Percentiles rank a stretch among this genome's conserved stretches.
phyloP scores from a whole-genome alignment of 306 rosid genomes.

The Cucumis melo region DNA sequence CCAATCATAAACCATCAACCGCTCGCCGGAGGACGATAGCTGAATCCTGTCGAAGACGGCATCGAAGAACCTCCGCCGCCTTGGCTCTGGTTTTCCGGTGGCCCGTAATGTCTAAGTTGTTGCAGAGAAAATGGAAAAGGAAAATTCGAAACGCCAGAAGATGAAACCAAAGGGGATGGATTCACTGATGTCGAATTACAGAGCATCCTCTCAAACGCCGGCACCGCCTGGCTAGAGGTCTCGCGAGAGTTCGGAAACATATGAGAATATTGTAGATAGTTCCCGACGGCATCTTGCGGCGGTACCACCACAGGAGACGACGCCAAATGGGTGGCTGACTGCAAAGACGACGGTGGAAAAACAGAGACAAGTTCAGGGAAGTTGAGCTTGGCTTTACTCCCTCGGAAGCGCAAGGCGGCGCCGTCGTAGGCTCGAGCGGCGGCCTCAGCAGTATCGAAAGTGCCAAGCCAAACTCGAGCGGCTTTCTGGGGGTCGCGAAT shows the following conservation, averaged over 20 bases:
- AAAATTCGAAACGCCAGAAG: not conserved
- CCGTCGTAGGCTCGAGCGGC: conserved; percentile 12
- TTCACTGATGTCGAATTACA: not conserved
- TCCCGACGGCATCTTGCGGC: not conserved
- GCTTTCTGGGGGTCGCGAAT: conserved; percentile 14
- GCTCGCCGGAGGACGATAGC: not conserved
- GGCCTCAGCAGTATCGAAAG: conserved; percentile 9
- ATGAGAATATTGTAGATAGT: not conserved
- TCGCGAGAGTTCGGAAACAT: not conserved
- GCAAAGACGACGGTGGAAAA: not conserved
- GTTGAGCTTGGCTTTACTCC: conserved; percentile 13
- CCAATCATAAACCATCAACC: not conserved
- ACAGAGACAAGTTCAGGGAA: conserved; percentile 11
- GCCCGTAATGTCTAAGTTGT: not conserved
- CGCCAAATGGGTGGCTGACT: not conserved
- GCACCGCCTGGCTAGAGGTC: not conserved
- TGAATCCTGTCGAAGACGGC: not conserved
- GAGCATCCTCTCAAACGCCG: not conserved
- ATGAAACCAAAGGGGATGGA: not conserved
- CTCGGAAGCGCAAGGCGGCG: conserved; percentile 12
- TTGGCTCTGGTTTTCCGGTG: not conserved
- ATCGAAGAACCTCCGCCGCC: not conserved
- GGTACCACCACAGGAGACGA: not conserved
- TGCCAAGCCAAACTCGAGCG: conserved; percentile 12
- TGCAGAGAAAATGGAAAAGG: not conserved